These are phyloP conservation scores for Serendipita sp. DNA, from an alignment of 768 basidiomycete species.

Conservation along the genomic window DNA sequence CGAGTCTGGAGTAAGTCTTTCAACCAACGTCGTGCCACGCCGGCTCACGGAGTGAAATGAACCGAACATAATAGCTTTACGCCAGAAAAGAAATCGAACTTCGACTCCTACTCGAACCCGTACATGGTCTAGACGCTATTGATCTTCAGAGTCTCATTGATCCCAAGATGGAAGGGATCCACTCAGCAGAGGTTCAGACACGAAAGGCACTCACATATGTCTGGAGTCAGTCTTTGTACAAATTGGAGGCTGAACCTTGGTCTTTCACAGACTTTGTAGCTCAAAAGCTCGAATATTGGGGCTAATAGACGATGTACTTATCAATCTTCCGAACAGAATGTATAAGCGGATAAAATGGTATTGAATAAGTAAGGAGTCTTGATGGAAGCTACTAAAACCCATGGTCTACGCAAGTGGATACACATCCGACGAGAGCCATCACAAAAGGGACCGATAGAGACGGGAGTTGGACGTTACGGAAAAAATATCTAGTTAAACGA, in stretches of 20 bases:
- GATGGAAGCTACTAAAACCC: no score
- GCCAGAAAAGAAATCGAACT: neutral
- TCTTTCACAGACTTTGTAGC: neutral
- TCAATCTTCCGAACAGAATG: no score
- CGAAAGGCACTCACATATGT: neutral
- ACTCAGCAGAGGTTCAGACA: neutral
- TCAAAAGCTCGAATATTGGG: neutral
- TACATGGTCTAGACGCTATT: neutral
- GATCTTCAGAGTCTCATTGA: neutral
- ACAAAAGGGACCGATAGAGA: no score
- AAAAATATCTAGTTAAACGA: no score
- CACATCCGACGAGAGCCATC: no score
- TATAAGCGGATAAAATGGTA: no score
- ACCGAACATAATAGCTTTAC: neutral
- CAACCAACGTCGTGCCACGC: neutral
- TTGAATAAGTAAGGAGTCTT: no score
- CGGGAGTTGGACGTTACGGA: no score
- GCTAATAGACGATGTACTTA: neutral
- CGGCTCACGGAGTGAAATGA: neutral
- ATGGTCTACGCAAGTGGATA: no score
- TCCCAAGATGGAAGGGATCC: neutral
- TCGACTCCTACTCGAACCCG: neutral
- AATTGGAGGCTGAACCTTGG: neutral
- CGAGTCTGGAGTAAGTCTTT: neutral
- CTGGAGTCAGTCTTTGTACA: neutral